These are phyloP conservation scores for Quercus glauca DNA, from an alignment of 306 rosid species.

Conservation along the genomic window DNA sequence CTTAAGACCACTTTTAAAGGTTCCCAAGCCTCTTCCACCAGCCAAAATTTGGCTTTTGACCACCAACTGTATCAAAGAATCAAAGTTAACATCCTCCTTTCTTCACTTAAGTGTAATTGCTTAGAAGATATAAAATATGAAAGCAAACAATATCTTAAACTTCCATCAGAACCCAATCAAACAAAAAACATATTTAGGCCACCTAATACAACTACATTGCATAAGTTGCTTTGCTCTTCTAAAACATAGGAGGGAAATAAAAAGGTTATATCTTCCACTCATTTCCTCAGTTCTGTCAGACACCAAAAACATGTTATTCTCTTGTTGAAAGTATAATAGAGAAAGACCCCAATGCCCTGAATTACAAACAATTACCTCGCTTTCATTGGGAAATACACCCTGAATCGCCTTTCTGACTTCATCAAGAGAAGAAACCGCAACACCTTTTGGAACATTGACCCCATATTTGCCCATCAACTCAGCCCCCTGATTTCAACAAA, in stretches of 20 bases:
- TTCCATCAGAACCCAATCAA: neutral
- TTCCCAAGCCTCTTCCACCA: slow-evolving; percentile 97
- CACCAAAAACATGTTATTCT: neutral
- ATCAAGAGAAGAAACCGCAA: slow-evolving; percentile 39
- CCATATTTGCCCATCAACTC: slow-evolving; percentile 91
- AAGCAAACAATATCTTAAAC: neutral
- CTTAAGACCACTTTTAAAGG: slow-evolving; percentile 83
- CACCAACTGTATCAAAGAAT: slow-evolving; percentile 46
- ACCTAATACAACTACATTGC: neutral
- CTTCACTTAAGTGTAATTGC: neutral
- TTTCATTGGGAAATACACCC: slow-evolving; percentile 55
- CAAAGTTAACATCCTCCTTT: slow-evolving; percentile 25
- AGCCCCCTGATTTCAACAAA: slow-evolving; percentile 65
- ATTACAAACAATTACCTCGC: slow-evolving; percentile 35
- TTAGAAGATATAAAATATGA: neutral
- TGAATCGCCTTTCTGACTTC: slow-evolving; percentile 52
- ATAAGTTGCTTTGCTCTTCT: neutral
- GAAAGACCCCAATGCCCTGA: neutral
- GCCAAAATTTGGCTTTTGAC: slow-evolving; percentile 86
- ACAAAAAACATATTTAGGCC: neutral
- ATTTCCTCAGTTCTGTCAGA: neutral
- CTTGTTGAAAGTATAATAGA: neutral
- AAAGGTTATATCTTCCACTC: neutral
- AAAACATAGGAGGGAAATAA: neutral
- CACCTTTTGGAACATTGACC: slow-evolving; percentile 67